These are phyloP conservation scores for Lactarius evosmus DNA, from an alignment of 768 basidiomycete genomes.

Conservation along the genomic window DNA sequence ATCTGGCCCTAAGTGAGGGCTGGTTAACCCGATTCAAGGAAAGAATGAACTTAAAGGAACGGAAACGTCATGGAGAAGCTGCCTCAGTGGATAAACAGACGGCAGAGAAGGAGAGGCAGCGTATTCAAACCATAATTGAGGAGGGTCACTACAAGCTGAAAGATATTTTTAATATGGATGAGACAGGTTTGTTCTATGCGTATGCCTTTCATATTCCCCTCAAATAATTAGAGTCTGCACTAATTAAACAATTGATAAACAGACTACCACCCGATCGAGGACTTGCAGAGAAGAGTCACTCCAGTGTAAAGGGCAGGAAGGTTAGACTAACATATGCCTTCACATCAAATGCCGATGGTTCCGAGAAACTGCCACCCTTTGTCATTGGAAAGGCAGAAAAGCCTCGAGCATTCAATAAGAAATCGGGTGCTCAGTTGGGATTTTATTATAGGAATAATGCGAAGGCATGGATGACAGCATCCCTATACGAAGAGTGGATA, in stretches of 20 bases:
- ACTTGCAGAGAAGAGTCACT: background rate
- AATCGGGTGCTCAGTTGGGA: background rate
- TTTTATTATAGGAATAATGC: background rate
- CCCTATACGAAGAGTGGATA: background rate
- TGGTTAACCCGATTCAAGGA: background rate
- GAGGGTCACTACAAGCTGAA: too few species aligned
- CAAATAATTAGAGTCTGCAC: too few species aligned
- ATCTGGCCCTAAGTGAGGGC: background rate
- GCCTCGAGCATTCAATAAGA: background rate
- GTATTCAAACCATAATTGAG: background rate
- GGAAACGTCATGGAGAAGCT: background rate
- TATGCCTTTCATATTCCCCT: too few species aligned
- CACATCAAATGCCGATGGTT: background rate
- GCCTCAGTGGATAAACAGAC: background rate
- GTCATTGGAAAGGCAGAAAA: background rate
- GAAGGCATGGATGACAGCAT: background rate
- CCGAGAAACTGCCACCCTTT: background rate
- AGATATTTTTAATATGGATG: slow-evolving; percentile 8
- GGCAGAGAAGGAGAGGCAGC: background rate
- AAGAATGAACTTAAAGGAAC: too few species aligned
- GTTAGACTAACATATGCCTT: background rate
- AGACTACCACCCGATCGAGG: slow-evolving; percentile 2
- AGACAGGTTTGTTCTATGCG: slow-evolving; percentile 4
- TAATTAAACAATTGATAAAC: too few species aligned
- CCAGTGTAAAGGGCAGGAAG: background rate